Evolutionary conservation across 2,329 filamentous ascomycete species (phyloP).

Genomic region (Lasiodiplodia theobromae): DNA sequence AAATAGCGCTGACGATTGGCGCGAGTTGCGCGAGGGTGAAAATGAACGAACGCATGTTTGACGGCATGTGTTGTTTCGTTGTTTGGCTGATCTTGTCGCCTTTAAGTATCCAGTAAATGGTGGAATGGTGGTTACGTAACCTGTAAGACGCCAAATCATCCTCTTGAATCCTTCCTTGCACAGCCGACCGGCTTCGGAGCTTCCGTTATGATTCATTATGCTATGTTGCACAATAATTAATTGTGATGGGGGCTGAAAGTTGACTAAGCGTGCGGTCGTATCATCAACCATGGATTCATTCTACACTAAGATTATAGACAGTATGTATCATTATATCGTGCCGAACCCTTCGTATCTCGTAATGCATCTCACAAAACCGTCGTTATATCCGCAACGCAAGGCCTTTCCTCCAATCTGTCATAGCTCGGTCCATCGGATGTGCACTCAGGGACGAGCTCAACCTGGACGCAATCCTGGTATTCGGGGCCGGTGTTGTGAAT

Average conservation of each 20-base stretch:
- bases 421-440: background rate
- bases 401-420: background rate
- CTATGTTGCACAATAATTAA: too few relatives aligned
- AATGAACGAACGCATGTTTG: background rate
- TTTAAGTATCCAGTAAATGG: background rate
- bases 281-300: too few relatives aligned
- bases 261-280: too few relatives aligned
- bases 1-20: background rate
- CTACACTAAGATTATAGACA: too few relatives aligned
- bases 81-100: background rate
- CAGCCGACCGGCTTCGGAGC: background rate
- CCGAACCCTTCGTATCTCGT: background rate
- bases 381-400: background rate
- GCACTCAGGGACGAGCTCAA: slow-evolving; percentile 3
- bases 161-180: background rate
- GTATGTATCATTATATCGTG: too few relatives aligned
- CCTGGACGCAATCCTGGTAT: background rate
- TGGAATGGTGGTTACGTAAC: background rate
- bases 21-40: background rate
- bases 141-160: background rate
- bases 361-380: background rate
- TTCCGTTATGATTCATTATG: too few relatives aligned
- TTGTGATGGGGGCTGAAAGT: too few relatives aligned
- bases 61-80: too few relatives aligned
- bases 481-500: background rate